Evolutionary conservation across 169 alveolate species (phyloP), one percentile per base, ranked within the genome.

Genomic region (Hepatocystis sp.): DNA sequence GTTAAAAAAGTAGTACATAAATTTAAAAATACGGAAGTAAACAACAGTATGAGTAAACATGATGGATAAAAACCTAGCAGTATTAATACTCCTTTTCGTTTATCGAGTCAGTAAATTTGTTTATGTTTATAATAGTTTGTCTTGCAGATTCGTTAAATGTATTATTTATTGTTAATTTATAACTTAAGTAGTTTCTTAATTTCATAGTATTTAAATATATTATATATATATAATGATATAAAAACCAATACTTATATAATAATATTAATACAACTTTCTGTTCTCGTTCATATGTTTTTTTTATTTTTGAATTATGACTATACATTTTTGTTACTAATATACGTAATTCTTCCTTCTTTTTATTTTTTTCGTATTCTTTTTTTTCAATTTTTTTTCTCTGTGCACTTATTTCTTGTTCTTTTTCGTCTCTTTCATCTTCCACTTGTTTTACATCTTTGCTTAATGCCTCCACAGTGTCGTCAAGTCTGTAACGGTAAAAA

Each of bases 291-390:
- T 55, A 68, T 19, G 27, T 15, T 23, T 56, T 68, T 27, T 68
- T 68, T 2, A 56, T 55, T 13, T 68, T 32, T 27, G 53, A 55
- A 13, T 68, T 68, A 40, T 68, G 86, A 0, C 56, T 68, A 15
- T 68, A 68, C 86, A 68, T 68, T 4, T 68, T 53, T 5, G 86
- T 55, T 1, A 68, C 86, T 10, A 68, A 5, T 1, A 49, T 13
- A 27, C 86, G 32, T 0, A 68, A 27, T 19, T 68, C 86, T 25
- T 68, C 86, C 52, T 68, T 68, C 28, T 68, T 68, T 8, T 55
- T 39, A 13, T 56, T 40, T 17, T 68, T 68, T 32, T 68, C 86
- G 19, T 56, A 55, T 47, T 68, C 86, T 36, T 68, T 68, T n/a
- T 68, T 68, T 3, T 68, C 86, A 0, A 68, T 7, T 32, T 56